These are phyloP conservation scores for Begonia peltatifolia DNA, from an alignment of 306 rosid genomes.

Conservation along the genomic window DNA sequence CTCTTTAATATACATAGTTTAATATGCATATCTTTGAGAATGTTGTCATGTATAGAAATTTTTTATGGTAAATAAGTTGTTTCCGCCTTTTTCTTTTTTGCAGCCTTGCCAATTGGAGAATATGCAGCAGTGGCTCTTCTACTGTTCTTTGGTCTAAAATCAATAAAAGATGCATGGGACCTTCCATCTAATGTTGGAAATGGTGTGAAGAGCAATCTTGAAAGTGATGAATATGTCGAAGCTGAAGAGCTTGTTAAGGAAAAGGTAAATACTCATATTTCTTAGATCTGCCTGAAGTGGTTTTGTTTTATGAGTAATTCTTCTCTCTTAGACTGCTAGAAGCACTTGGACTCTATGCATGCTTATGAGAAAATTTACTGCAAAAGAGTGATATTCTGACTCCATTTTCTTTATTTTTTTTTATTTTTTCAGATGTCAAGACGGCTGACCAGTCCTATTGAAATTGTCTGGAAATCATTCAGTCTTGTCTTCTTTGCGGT, in stretches of 20 bases:
- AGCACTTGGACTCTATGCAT: no score
- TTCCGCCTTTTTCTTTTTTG: constrained; percentile 9
- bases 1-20: constrained; percentile 1
- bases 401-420: not conserved
- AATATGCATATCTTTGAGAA: constrained; percentile 10
- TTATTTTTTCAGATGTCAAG: constrained; percentile 34
- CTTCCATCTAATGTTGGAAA: constrained; percentile 51
- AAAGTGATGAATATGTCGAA: constrained; percentile 71
- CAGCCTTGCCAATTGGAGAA: constrained; percentile 97
- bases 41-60: no score
- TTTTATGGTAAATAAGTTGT: no score
- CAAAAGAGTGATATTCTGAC: not conserved
- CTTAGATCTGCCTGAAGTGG: no score
- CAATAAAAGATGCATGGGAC: constrained; percentile 94
- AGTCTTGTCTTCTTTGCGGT: constrained; percentile 94
- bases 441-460: constrained; percentile 72
- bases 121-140: constrained; percentile 94
- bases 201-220: constrained; percentile 42
- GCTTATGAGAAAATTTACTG: no score
- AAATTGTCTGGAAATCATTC: constrained; percentile 87
- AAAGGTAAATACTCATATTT: constrained; percentile 33
- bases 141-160: constrained; percentile 76
- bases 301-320: no score
- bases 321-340: no score
- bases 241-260: constrained; percentile 94